Base-by-base conservation (phyloP, 1,139 yeast genomes). In the Taphrina flavorubra region DNA sequence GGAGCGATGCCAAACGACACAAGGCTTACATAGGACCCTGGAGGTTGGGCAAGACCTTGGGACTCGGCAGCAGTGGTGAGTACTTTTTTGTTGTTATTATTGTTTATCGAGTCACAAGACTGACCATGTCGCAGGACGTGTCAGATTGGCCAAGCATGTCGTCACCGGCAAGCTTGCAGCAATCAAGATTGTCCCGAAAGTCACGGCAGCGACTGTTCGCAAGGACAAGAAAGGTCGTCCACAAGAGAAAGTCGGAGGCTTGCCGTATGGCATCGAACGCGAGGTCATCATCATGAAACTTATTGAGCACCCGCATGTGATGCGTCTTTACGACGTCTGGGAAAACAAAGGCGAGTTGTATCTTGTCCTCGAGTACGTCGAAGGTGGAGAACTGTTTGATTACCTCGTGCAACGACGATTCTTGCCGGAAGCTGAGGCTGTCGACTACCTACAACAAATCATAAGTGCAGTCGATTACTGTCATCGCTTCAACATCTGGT, bases 301-400 rank as follows among this genome's bases (percentile, higher is more conserved):
- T 71, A 86, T 95, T 61, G 90, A 91, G 72, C 99, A 94, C 78
- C 92, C 95, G 20, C 94, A 94, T 77, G 95, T 94, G 68, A 86
- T 94, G 89, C 92, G 96, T n/a, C 82, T 94, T 59, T 94, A 90
- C 78, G 99, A 94, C 75, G 99, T 95, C 55, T 94, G 99, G 99
- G 99, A 95, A 78, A 94, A 95, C 75, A 90, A 91, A 75, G 92
- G 95, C 72, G 97, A 92, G 75, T 81, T 94, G 72, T 77, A 70
- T 37, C 84, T 94, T 74, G 95, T 95, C 39, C 81, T 94, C 71
- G 99, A 94, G 79, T 94, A 95, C 79, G 94, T 95, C 65, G 98
- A 95, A 80, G 97, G 97, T 65, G 99, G 99, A 55, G 99, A 94
- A 79, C 81, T 94, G 69, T 94, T 95, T 76, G 97, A 95, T 79